These are phyloP conservation scores for Xylaria arbuscula DNA, from an alignment of 2,329 filamentous ascomycete genomes.

Conservation along the genomic window DNA sequence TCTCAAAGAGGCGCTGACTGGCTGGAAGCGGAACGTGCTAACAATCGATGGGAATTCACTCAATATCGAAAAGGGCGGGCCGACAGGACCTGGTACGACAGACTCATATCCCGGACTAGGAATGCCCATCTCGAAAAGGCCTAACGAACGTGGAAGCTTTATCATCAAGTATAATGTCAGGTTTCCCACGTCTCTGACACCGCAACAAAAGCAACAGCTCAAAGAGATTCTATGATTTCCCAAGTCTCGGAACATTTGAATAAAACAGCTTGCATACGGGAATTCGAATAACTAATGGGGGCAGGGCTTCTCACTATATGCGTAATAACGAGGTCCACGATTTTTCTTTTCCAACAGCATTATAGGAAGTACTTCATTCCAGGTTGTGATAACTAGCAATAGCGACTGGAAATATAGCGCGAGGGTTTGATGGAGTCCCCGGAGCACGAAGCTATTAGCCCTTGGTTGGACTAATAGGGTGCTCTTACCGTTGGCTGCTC, in stretches of 20 bases:
- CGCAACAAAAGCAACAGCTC: conserved; percentile 81
- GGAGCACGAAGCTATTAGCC: conserved; percentile 14
- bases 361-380: conserved; percentile 16
- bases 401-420: conserved; percentile 17
- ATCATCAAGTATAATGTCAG: conserved; percentile 91
- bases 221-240: conserved; percentile 75
- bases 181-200: conserved; percentile 83
- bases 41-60: conserved; percentile 94
- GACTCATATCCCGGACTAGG: conserved; percentile 87
- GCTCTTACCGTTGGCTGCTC: conserved; percentile 16
- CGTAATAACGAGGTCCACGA: conserved; percentile 29
- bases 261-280: neutral
- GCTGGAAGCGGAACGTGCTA: conserved; percentile 89
- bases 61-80: conserved; percentile 80
- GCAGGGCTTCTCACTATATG: conserved; percentile 16
- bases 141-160: conserved; percentile 84
- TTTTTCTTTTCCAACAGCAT: conserved; percentile 27
- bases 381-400: conserved; percentile 5
- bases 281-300: neutral
- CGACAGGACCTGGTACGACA: conserved; percentile 84
- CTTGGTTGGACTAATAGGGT: conserved; percentile 4
- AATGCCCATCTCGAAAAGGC: conserved; percentile 95
- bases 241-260: neutral
- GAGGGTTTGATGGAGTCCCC: conserved; percentile 20
- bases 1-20: conserved; percentile 93